Evolutionary conservation across 2,329 filamentous ascomycete species (phyloP), one percentile per base, ranked within the genome.

Genomic region (Phyllosticta paracitricarpa): DNA sequence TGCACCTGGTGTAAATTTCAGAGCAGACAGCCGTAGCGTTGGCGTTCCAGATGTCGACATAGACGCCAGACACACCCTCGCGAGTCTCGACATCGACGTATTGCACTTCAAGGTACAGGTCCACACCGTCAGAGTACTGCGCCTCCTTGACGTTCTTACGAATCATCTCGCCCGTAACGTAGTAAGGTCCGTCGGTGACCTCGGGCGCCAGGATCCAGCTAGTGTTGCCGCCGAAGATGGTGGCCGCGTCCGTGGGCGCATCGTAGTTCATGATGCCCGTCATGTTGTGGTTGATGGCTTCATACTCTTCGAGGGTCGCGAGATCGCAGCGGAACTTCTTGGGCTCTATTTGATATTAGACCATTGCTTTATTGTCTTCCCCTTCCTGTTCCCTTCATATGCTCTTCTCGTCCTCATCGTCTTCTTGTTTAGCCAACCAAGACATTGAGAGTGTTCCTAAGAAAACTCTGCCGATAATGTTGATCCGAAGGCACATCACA

Each of bases 21-120:
- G 73, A 73, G 69, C 80, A 80, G 22, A 77, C 69, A 54, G 70
- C 70, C 4, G 72, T 73, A 52, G 66, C 66, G 64, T 73, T 75
- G 67, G 71, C 73, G 66, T 77, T 76, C 81, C 82, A 84, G 64
- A 82, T 78, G 66, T 84, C 81, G 14, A 82, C 68, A 62, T 75
- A 80, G 12, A 76, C 73, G 57, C 78, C 69, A 0, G 77, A 73
- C 1, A 83, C 75, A 6, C 78, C 77, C 66, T 81, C 71, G 71
- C 82, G 84, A 2, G 81, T 83, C 54, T 76, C 72, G 40, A 81
- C 74, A 62, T 84, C 81, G 57, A 83, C 75, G 60, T 83, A 73
- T 68, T 83, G 81, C 63, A 81, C 75, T 65, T 82, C 80, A 7
- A 83, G 69, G 3, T 76, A 75, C 51, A 83, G 68, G 28, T 76